Evolutionary conservation across 257 asterid species (phyloP), one percentile per base, ranked within the genome.

Genomic region (Nemophila menziesii): DNA sequence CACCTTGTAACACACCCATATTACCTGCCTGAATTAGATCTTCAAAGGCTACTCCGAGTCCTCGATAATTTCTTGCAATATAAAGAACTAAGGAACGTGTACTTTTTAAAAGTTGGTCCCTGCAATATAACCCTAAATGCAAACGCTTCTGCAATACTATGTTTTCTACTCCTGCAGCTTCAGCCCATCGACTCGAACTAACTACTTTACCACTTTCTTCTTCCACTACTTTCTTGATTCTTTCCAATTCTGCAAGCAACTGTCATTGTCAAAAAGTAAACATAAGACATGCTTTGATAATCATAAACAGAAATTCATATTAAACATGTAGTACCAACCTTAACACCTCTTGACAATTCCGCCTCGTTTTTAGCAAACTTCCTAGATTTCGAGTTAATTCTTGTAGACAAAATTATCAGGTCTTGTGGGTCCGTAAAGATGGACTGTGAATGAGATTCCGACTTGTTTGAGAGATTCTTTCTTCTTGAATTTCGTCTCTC

Each of bases 11-110:
- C 43, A 82, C 90, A 22, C 92, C 96, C 11, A 73, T 22, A 23
- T 70, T 68, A 52, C 96, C 96, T 4, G 94, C 96, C 93, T 82
- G 71, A 63, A 82, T 68, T 54, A 86, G 62, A 71, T 82, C 96
- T 61, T 77, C 90, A 54, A 82, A 76, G 57, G 86, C 83, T 19
- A 86, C 81, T 52, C 96, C 94, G 3, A 67, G 71, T 44, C 93
- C 94, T 67, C 80, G 39, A 57, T 86, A 86, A 55, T 74, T 82
- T 66, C 73, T 71, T 23, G 96, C 83, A 41, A 82, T 58, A 61
- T 69, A 86, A 48, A 76, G 42, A 69, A 82, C 76, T 60, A 79
- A 68, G 21, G 94, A 74, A 20, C 64, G 75, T 1, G 94, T 67
- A 58, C 90, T 82, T 72, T 64, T 72, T 19, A 86, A 51, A 46